These are phyloP conservation scores for Melaleuca alternifolia DNA, from an alignment of 345 rosid species.

Conservation along the genomic window DNA sequence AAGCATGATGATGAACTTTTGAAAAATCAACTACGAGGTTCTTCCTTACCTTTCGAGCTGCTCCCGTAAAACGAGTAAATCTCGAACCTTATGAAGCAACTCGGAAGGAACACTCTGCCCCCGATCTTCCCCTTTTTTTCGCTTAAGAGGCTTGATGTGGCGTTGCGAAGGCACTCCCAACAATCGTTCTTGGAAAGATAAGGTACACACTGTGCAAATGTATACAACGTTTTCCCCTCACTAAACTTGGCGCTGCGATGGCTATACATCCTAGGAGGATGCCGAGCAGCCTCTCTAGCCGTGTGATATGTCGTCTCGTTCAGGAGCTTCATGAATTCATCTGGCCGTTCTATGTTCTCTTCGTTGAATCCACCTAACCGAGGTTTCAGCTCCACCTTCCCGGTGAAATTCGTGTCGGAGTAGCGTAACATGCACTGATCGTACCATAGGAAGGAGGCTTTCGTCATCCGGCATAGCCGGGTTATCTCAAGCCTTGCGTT, in stretches of 20 bases:
- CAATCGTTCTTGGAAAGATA: neutral
- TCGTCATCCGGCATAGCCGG: neutral
- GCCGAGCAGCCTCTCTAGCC: neutral
- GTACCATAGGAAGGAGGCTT: conserved; percentile 15
- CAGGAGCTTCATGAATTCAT: neutral
- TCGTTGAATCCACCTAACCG: neutral
- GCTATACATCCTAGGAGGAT: neutral
- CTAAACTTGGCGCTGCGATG: neutral
- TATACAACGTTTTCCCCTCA: neutral
- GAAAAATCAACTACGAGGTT: neutral
- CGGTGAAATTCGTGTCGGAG: conserved; percentile 8
- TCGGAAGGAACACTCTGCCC: neutral
- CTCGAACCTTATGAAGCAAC: neutral
- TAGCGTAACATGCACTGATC: conserved; percentile 29
- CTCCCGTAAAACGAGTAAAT: neutral
- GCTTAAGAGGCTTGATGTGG: neutral
- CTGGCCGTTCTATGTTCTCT: neutral
- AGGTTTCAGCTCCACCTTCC: neutral
- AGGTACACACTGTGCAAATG: neutral
- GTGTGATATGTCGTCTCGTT: neutral
- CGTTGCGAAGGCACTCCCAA: neutral
- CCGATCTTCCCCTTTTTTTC: neutral
- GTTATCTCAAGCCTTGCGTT: neutral
- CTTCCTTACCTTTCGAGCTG: neutral
- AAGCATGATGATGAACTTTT: neutral